Evolutionary conservation across 2,329 filamentous ascomycete genomes (phyloP).

Genomic region (Talaromyces piceae): DNA sequence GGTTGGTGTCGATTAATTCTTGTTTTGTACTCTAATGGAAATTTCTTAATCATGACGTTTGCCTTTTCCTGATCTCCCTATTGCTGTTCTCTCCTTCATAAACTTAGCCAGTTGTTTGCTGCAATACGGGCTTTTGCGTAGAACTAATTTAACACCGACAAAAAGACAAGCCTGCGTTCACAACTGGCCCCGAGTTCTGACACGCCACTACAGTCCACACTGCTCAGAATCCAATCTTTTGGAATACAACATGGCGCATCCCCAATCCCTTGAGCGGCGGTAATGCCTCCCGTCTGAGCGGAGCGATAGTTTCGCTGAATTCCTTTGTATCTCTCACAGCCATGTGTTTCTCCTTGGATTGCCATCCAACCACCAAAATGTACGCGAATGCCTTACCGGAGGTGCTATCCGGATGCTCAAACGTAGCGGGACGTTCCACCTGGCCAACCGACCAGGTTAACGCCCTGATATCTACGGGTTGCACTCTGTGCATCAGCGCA

Average conservation of each 20-base stretch:
- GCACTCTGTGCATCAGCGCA: conserved; percentile 25
- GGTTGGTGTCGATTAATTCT: conserved; percentile 26
- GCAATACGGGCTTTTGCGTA: not conserved
- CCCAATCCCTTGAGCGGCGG: conserved; percentile 32
- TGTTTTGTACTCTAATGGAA: conserved; percentile 4
- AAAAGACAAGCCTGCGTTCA: no score
- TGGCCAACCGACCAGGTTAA: conserved; percentile 30
- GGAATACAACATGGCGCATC: conserved; percentile 40
- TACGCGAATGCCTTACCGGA: conserved; percentile 37
- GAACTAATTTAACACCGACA: not conserved
- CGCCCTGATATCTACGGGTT: conserved; percentile 19
- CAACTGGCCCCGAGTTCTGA: not conserved
- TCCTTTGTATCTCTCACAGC: conserved; percentile 37
- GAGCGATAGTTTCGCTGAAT: conserved; percentile 36
- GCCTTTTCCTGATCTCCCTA: conserved; percentile 1
- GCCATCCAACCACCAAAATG: conserved; percentile 45
- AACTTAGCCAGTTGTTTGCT: not conserved
- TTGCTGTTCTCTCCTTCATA: not conserved
- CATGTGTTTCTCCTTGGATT: conserved; percentile 44
- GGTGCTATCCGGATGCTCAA: conserved; percentile 28
- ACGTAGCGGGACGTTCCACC: conserved; percentile 27
- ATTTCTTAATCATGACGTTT: not conserved
- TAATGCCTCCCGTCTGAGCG: conserved; percentile 36
- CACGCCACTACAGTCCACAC: not conserved
- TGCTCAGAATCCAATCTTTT: conserved; percentile 18